A percentile compares a stretch with the other conserved stretches of the same genome.
phyloP scores from a whole-genome alignment of 495 filamentous ascomycete species.

The Penicillium waksmanii region DNA sequence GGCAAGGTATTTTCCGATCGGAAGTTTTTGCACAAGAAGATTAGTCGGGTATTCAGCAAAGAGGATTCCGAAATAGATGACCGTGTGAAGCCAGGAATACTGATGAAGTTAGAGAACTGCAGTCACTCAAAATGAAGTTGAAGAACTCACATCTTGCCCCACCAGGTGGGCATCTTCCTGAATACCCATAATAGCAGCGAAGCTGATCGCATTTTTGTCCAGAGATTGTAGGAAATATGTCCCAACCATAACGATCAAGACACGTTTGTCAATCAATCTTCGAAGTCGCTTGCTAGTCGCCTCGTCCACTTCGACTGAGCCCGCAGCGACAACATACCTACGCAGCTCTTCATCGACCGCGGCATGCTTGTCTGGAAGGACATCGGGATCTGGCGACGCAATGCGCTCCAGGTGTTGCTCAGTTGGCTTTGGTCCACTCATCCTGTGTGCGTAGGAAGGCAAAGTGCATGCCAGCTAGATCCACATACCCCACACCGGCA shows the following conservation, averaged over 20 bases:
- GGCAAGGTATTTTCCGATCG: constrained; percentile 54
- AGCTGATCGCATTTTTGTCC: constrained; percentile 62
- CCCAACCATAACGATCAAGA: constrained; percentile 38
- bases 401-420: constrained; percentile 5
- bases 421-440: constrained; percentile 3
- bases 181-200: constrained; percentile 63
- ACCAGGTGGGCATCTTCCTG: constrained; percentile 42
- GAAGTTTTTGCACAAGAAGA: constrained; percentile 48
- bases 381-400: neutral
- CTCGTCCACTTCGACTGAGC: constrained; percentile 39
- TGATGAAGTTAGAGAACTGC: constrained; percentile 15
- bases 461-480: neutral
- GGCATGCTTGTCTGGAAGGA: neutral
- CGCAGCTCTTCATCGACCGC: constrained; percentile 7
- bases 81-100: constrained; percentile 43
- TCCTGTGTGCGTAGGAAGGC: neutral
- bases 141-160: constrained; percentile 40
- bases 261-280: constrained; percentile 45
- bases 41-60: constrained; percentile 49
- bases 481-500: constrained; percentile 8
- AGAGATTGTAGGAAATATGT: constrained; percentile 64
- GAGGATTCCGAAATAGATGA: constrained; percentile 44
- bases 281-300: constrained; percentile 45
- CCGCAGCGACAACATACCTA: constrained; percentile 3
- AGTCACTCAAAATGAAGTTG: neutral